Base-by-base conservation (phyloP, 257 asterid species). In the Scutellaria minor region DNA sequence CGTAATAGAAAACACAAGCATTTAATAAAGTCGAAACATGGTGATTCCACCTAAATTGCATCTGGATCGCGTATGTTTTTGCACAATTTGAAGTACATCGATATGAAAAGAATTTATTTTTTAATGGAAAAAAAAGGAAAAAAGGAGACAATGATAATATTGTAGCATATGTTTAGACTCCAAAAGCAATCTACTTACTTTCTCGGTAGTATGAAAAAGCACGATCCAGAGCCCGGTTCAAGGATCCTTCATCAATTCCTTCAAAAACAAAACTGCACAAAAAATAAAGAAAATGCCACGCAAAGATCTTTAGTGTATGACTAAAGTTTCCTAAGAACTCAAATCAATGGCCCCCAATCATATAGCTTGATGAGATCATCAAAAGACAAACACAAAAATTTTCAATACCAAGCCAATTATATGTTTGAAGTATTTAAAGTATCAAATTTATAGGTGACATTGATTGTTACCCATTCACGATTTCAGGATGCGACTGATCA, bases 211-310 rank as follows among this genome's bases (percentile, higher is more conserved):
- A 83, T 52, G 75, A 72, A 79, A 90, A 82, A 9, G 96, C 95
- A 45, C 96, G 96, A 45, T 84, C 93, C 24, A 92, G 76, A 46
- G 95, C 87, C 69, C 72, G 6, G 80, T 81, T 81, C 58, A 88
- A 68, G 58, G 96, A 92, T 15, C 83, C 88, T 72, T 88, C 95
- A 72, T 90, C 93, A 39, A 88, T 90, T 80, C 97, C 98, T 80
- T 92, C 89, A 52, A 92, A 92, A 68, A 92, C 93, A 77, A 90
- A 90, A 73, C 95, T 92, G 86, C 77, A 75, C 39, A 13, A 35
- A 15, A 9, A 12, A 60, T 61, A 13, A 50, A 13, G 1, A 10
- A 70, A 13, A 41, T 12, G 46, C 37, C 5, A 8, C 24, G 45
- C 5, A 42, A 63, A 42, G 12, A 41, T 52, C 68, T 60, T 61